Conservation (phyloP, 2,329 filamentous ascomycete genomes). For the Fusarium siculi region DNA sequence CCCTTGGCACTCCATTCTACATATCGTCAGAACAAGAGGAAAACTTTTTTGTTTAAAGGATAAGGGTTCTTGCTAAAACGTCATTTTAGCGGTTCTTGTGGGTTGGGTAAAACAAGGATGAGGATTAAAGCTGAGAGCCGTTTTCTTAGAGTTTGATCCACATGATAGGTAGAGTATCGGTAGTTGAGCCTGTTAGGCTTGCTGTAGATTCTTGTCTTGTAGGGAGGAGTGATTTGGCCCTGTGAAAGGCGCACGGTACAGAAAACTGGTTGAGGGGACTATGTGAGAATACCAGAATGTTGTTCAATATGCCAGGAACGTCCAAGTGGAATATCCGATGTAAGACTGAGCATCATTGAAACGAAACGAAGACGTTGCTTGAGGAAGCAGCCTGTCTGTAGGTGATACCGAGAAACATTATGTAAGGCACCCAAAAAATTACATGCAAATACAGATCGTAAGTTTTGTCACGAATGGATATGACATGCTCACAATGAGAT, state of each 20-base stretch:
- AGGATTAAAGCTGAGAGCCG: background rate
- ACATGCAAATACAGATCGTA: too few relatives aligned
- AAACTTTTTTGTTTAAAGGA: background rate
- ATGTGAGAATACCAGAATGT: background rate
- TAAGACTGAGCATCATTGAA: background rate
- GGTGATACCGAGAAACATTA: background rate
- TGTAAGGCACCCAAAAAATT: background rate
- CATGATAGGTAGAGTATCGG: background rate
- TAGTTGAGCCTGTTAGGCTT: background rate
- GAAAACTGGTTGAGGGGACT: background rate
- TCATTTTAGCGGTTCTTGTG: slow-evolving; percentile 23
- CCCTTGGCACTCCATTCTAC: background rate
- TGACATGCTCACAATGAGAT: background rate
- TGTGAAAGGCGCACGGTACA: slow-evolving; percentile 20
- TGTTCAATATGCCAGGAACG: background rate
- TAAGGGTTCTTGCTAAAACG: slow-evolving; percentile 16
- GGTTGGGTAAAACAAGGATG: slow-evolving; percentile 8
- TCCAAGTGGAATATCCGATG: background rate
- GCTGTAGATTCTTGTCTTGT: background rate
- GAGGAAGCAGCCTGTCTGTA: too few relatives aligned
- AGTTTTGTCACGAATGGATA: background rate
- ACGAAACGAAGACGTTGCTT: background rate
- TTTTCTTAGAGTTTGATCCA: slow-evolving; percentile 6
- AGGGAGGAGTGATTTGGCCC: background rate
- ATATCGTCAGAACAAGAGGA: background rate